Base-by-base conservation (phyloP, 305 asterid genomes). In the Solanum hybrid region DNA sequence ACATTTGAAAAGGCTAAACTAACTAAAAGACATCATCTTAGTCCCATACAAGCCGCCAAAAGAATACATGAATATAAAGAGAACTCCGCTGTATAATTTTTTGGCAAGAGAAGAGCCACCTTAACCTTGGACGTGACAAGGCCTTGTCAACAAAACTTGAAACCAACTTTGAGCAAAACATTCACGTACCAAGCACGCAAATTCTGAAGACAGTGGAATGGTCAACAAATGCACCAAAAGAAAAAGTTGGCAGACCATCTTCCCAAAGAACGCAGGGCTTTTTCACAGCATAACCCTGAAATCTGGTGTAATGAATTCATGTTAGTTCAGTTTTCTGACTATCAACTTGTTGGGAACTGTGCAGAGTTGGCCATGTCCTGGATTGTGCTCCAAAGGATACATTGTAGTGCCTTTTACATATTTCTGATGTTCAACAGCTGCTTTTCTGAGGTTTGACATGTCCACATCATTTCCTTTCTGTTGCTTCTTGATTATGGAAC, bases 341-440 rank as follows among this genome's bases (percentile, higher is more conserved):
- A 87, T 93, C 92, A 91, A 89, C 89, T 88, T 88, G 92, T 90
- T 80, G 97, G 95, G 45, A 84, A 94, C 93, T 14, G 95, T 93
- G 92, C 99, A 96, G 90, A 97, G 99, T 22, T 91, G 94, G 45
- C 97, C 97, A 39, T 96, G 98, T 86, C 98, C 96, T 7, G 95
- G 96, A 90, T 89, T 89, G 92, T 95, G 95, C 82, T 95, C 98
- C 97, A 96, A 91, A n/a, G 98, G 98, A 92, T 97, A 96, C 97
- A 96, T 95, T 17, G 95, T 93, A 45, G 94, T 89, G 75, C 95
- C 96, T 92, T 92, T 92, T 24, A 95, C 98, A 29, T 96, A 94
- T 89, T 91, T 92, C 81, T 91, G 89, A 92, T 96, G 98, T 90
- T 94, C 95, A 39, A 93, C 57, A 12, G 95, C 95, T 51, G 95